Evolutionary conservation across 148 eudicot species (phyloP).

Genomic region (Rhododendron henanense): DNA sequence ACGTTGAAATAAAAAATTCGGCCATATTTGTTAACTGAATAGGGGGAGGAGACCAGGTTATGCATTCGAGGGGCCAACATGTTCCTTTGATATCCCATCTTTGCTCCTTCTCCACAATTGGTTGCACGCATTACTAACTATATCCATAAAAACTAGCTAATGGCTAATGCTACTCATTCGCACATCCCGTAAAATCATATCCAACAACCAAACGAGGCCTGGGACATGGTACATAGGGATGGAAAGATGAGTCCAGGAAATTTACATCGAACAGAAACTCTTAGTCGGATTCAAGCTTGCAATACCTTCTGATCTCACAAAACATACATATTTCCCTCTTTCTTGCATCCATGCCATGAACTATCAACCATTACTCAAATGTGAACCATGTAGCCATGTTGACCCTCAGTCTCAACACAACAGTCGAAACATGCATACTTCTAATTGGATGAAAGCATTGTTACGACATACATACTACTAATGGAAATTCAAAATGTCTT

Average conservation of each 20-base stretch:
- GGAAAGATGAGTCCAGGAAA: background rate
- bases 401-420: background rate
- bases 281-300: background rate
- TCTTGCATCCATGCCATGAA: background rate
- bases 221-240: background rate
- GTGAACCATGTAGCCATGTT: background rate
- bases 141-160: background rate
- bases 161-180: background rate
- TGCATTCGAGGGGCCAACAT: background rate
- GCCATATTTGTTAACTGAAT: background rate
- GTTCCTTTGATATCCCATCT: background rate
- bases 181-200: background rate
- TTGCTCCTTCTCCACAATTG: background rate
- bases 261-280: background rate
- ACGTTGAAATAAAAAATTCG: background rate
- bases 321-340: background rate
- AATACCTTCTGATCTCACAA: background rate
- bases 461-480: background rate
- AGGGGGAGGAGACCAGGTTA: background rate
- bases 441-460: background rate
- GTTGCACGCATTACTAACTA: background rate
- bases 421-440: background rate
- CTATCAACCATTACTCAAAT: background rate
- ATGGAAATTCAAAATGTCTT: constrained; percentile 18
- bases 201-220: background rate